A percentile compares a stretch with the other conserved stretches of the same genome.
Evolutionary conservation across 257 asterid species (phyloP).

Genomic region (Thymus quinquecostatus): DNA sequence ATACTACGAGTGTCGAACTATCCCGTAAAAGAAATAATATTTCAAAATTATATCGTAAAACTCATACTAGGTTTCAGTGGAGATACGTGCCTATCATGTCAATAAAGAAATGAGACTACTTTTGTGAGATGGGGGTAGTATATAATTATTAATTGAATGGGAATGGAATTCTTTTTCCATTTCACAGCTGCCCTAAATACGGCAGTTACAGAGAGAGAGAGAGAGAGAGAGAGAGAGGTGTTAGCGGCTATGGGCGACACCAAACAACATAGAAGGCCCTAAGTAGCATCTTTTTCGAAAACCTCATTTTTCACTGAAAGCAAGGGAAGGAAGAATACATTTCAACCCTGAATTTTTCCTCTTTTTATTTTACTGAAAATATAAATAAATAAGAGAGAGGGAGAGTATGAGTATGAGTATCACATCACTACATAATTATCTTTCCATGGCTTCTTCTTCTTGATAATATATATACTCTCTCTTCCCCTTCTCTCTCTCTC

Average conservation of each 20-base stretch:
- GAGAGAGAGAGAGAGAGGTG: conserved; percentile 18
- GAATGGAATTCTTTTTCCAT: background rate
- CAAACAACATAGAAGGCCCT: conserved; percentile 44
- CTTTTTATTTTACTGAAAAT: no score
- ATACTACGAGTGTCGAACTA: no score
- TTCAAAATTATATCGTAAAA: no score
- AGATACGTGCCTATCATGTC: no score
- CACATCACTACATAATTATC: conserved; percentile 36
- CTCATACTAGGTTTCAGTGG: no score
- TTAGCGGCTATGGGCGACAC: conserved; percentile 51
- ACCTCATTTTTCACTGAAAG: conserved; percentile 52
- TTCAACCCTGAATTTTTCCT: background rate
- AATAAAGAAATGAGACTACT: no score
- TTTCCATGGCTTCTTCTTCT: conserved; percentile 25
- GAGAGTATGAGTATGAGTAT: conserved; percentile 1
- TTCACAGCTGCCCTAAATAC: conserved; percentile 8
- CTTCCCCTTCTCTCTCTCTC: background rate
- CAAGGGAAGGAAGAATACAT: conserved; percentile 31
- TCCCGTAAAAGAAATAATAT: no score
- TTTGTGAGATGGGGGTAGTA: no score
- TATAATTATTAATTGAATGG: background rate
- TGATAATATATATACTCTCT: background rate
- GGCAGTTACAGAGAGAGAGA: conserved; percentile 14
- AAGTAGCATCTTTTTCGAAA: conserved; percentile 51
- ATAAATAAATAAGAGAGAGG: background rate